These are phyloP conservation scores for Nothophytophthora sp. DNA, from an alignment of 352 stramenopile species.

Conservation along the genomic window DNA sequence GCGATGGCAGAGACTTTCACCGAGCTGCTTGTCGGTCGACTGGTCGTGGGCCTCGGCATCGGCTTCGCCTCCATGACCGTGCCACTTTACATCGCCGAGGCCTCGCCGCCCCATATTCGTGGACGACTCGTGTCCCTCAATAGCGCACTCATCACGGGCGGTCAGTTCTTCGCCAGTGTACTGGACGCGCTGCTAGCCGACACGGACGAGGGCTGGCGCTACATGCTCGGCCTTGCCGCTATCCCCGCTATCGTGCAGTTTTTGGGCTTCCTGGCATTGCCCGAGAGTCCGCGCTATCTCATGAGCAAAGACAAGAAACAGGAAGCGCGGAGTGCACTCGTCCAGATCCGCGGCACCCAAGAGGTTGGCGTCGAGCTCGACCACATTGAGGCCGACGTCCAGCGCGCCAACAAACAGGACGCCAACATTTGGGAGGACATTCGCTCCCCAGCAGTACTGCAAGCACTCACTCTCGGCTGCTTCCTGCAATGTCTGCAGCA, in stretches of 20 bases:
- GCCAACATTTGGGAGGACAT: constrained; percentile 38
- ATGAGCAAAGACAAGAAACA: constrained; percentile 43
- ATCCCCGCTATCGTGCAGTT: constrained; percentile 74
- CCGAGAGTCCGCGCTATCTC: constrained; percentile 73
- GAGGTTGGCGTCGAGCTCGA: constrained; percentile 58
- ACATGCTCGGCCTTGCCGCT: constrained; percentile 77
- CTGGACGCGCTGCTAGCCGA: constrained; percentile 57
- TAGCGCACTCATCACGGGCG: constrained; percentile 69
- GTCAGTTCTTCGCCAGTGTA: constrained; percentile 78
- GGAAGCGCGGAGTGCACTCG: constrained; percentile 43
- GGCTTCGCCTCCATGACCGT: constrained; percentile 78
- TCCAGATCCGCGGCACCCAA: constrained; percentile 52
- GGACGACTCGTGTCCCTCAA: constrained; percentile 79
- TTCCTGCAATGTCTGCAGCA: constrained; percentile 72
- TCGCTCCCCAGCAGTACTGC: constrained; percentile 31
- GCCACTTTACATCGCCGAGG: constrained; percentile 80
- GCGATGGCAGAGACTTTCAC: constrained; percentile 46
- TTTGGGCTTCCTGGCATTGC: constrained; percentile 62
- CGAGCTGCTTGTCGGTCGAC: constrained; percentile 51
- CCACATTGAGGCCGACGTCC: constrained; percentile 57
- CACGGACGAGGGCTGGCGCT: constrained; percentile 66
- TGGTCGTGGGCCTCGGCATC: constrained; percentile 69
- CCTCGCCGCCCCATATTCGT: constrained; percentile 62
- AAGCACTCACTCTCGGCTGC: constrained; percentile 65
- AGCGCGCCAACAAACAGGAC: constrained; percentile 17